Conservation (phyloP, 1,284 basidiomycete genomes). For the Erythrobasidium hasegawianum region DNA sequence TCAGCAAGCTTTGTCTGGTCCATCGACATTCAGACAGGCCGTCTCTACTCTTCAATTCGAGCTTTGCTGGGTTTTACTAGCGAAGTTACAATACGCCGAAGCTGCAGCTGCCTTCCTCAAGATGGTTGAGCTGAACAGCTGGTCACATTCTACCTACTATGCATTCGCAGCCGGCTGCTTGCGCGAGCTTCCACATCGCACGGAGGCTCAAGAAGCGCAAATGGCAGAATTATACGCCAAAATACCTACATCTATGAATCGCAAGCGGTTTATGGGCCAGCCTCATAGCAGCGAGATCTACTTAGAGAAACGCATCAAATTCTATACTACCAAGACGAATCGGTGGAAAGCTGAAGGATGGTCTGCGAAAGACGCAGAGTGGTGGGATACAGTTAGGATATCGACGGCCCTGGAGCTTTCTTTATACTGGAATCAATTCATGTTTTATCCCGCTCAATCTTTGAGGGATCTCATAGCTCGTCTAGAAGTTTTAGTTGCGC, state of each 20-base stretch:
- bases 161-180: constrained; percentile 39
- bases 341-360: constrained; percentile 36
- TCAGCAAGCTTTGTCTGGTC: constrained; percentile 28
- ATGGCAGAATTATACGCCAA: constrained; percentile 31
- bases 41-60: constrained; percentile 44
- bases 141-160: constrained; percentile 42
- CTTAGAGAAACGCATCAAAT: constrained; percentile 35
- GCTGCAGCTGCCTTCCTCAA: constrained; percentile 36
- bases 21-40: constrained; percentile 40
- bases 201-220: constrained; percentile 29
- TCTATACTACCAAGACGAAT: constrained; percentile 37
- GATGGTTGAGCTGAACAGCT: constrained; percentile 41
- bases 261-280: constrained; percentile 41
- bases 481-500: background rate
- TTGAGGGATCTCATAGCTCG: constrained; percentile 5
- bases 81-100: constrained; percentile 36
- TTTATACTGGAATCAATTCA: constrained; percentile 37
- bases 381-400: constrained; percentile 39
- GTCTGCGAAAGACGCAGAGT: constrained; percentile 22
- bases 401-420: constrained; percentile 40
- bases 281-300: constrained; percentile 39
- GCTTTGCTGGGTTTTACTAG: constrained; percentile 41
- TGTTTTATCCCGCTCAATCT: background rate
- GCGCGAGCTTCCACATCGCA: constrained; percentile 35
- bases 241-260: constrained; percentile 37